Evolutionary conservation across 768 basidiomycete species (phyloP), one percentile per base, ranked within the genome.

Genomic region (Russula olivacea): DNA sequence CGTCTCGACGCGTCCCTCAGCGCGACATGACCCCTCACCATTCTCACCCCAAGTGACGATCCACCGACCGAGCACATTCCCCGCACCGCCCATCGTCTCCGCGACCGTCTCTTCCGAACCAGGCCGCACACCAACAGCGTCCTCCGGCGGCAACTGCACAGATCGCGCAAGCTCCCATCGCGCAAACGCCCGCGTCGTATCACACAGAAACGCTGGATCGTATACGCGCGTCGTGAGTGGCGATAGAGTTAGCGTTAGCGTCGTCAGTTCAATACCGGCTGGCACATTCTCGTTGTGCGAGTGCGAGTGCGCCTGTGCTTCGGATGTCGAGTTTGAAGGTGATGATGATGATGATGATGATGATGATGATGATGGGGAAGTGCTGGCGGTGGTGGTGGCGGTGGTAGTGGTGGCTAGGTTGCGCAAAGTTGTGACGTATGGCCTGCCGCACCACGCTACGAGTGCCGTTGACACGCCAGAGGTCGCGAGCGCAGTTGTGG

Each of bases 31-130:
- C 21, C 89, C 88, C 55, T 77, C 76, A 2, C 87, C 87, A 41
- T 81, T 76, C 66, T 85, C 80, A 17, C 78, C 83, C 89, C 91
- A 93, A 54, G 76, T 79, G 1, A 93, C 90, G 12, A 90, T 75
- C 91, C 91, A 92, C 55, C 88, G 76, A 25, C 91, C 91, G 10
- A 88, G 55, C 15, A 90, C 74, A 17, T 78, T 76, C 0, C 87
- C 88, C 14, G 79, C 75, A 43, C 76, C 72, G 66, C 87, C 81
- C 48, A 78, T 67, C 3, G 88, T 91, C 73, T 92, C 91, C 15
- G 92, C 91, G 1, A 92, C 80, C 0, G 91, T 91, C 74, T 93
- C 90, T 68, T 90, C 85, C 61, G 75, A 69, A 3, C 84, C 85
- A 0, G 79, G 75, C 19, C 74, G 75, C 2, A 73, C 76, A 43